phyloP scores from a whole-genome alignment of 176 grass and related monocot species.

The Eleusine coracana region DNA sequence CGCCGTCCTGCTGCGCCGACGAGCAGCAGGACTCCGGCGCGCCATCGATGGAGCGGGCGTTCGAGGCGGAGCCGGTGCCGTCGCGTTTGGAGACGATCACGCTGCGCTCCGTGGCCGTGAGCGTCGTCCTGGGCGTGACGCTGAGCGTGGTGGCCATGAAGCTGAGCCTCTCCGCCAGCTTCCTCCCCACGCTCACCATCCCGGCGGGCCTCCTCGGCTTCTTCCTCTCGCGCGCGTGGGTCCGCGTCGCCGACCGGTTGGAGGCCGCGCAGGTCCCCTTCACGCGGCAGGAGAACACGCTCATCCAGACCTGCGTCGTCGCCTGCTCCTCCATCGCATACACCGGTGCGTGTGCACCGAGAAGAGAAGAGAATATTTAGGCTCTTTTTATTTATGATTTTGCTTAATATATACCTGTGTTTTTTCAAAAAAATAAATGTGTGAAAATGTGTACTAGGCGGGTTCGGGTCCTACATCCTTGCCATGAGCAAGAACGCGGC shows the following conservation, averaged over 20 bases:
- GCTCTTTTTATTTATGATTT: no score
- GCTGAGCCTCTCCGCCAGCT: slow-evolving; percentile 50
- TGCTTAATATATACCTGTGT: no score
- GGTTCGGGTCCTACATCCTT: slow-evolving; percentile 45
- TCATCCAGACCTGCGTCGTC: slow-evolving; percentile 93
- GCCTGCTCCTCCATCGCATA: slow-evolving; percentile 7
- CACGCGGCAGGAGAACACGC: slow-evolving; percentile 90
- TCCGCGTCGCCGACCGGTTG: slow-evolving; percentile 26
- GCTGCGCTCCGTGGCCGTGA: slow-evolving; percentile 49
- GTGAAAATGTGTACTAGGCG: neutral
- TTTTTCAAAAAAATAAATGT: no score
- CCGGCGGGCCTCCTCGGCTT: slow-evolving; percentile 56
- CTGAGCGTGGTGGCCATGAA: slow-evolving; percentile 62
- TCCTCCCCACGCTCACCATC: slow-evolving; percentile 50
- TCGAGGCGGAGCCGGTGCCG: slow-evolving; percentile 55
- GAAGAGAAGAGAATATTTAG: no score
- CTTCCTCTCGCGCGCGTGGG: slow-evolving; percentile 57
- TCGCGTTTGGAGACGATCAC: slow-evolving; percentile 56
- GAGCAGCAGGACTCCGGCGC: neutral
- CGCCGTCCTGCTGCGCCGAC: slow-evolving; percentile 1
- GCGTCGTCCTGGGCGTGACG: slow-evolving; percentile 40
- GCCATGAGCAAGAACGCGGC: slow-evolving; percentile 30
- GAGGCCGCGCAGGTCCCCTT: slow-evolving; percentile 52
- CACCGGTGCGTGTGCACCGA: no score
- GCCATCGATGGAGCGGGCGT: slow-evolving; percentile 57